Conservation (phyloP, 176 grass and related monocot genomes). For the Microstegium vimineum region DNA sequence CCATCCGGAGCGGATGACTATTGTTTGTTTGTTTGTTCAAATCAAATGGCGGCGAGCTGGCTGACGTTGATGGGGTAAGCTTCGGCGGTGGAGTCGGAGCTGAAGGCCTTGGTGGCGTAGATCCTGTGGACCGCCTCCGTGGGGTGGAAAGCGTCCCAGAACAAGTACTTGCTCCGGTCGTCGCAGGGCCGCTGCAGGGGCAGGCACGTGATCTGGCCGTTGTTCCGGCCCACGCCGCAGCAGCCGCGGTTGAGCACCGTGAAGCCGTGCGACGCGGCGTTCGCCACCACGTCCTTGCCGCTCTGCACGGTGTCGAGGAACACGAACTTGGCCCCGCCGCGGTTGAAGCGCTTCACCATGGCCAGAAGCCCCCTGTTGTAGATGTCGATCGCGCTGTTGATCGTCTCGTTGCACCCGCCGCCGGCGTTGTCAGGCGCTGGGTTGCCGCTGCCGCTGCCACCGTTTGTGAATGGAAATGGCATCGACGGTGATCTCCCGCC, state of each 20-base stretch:
- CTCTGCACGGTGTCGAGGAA: conserved; percentile 58
- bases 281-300: conserved; percentile 46
- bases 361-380: conserved; percentile 64
- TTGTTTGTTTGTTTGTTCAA: no score
- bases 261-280: conserved; percentile 70
- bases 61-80: conserved; percentile 65
- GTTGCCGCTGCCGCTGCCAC: background rate
- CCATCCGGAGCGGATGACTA: background rate
- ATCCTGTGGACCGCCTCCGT: conserved; percentile 73
- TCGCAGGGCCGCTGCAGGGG: conserved; percentile 67
- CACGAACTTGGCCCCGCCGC: conserved; percentile 40
- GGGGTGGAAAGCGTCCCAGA: conserved; percentile 96
- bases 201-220: conserved; percentile 93
- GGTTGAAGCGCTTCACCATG: conserved; percentile 66
- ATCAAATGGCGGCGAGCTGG: conserved; percentile 63
- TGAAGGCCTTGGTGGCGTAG: conserved; percentile 66
- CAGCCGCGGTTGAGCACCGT: conserved; percentile 68
- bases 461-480: background rate
- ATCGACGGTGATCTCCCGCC: background rate
- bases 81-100: conserved; percentile 44
- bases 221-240: conserved; percentile 90
- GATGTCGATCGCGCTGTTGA: conserved; percentile 65
- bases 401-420: conserved; percentile 59
- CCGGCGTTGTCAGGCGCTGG: background rate
- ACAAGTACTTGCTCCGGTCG: conserved; percentile 68